These are phyloP conservation scores for Phaffomyces antillensis DNA, from an alignment of 805 yeast genomes.

Conservation along the genomic window DNA sequence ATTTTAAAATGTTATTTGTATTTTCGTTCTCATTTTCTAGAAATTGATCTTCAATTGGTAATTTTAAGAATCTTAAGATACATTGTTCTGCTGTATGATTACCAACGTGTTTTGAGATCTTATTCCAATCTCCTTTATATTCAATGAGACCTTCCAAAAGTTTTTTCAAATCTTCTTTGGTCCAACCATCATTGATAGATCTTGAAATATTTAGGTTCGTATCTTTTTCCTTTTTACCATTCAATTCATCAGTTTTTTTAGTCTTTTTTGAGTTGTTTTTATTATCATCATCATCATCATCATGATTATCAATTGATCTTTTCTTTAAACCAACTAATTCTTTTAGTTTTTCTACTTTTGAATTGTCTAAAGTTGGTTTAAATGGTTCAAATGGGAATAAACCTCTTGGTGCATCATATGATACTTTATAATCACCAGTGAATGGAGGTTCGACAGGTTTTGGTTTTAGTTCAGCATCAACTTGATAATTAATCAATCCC, in stretches of 20 bases:
- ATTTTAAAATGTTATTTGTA: conserved; percentile 74
- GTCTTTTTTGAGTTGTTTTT: neutral
- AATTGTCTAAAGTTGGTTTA: conserved; percentile 47
- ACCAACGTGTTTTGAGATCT: conserved; percentile 61
- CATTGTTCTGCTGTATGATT: conserved; percentile 72
- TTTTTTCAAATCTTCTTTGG: conserved; percentile 50
- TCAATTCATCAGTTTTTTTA: conserved; percentile 2
- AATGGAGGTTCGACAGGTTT: conserved; percentile 62
- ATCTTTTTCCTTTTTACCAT: neutral
- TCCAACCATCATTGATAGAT: conserved; percentile 51
- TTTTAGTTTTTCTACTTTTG: conserved; percentile 37
- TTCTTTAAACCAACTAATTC: conserved; percentile 20
- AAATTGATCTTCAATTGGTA: conserved; percentile 77
- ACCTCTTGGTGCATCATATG: conserved; percentile 86
- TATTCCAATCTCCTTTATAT: conserved; percentile 71
- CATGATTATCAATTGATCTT: conserved; percentile 11
- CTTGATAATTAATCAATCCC: conserved; percentile 93
- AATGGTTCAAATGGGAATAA: conserved; percentile 85
- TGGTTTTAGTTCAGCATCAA: conserved; percentile 71
- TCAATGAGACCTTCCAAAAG: conserved; percentile 58
- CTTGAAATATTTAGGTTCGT: neutral
- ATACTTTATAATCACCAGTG: conserved; percentile 70
- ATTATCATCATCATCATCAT: conserved; percentile 8
- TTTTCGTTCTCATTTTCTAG: conserved; percentile 30
- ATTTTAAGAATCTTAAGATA: conserved; percentile 65